A percentile compares a stretch with the other conserved stretches of the same genome.
Evolutionary conservation across 1,284 basidiomycete species (phyloP).

Genomic region (Malassezia caprae): DNA sequence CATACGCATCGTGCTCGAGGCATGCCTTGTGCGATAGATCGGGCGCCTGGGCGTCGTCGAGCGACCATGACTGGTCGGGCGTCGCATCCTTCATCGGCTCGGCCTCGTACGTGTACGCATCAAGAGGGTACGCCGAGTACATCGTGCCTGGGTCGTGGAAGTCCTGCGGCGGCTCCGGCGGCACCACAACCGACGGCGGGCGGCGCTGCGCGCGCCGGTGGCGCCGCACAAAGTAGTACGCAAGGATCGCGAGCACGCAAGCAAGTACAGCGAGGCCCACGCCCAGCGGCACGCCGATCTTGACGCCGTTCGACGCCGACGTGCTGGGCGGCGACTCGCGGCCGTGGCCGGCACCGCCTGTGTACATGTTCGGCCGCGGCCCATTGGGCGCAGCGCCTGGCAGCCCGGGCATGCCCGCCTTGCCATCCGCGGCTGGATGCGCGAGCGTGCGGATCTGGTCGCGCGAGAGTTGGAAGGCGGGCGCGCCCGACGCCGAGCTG

Average conservation of each 20-base stretch:
- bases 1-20: not conserved
- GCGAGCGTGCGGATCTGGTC: conserved; percentile 16
- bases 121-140: not conserved
- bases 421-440: conserved; percentile 16
- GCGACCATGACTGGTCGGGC: not conserved
- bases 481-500: conserved; percentile 16
- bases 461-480: conserved; percentile 20
- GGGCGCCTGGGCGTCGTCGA: not conserved
- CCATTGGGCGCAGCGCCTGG: not conserved
- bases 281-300: conserved; percentile 16
- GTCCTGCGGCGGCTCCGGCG: not conserved
- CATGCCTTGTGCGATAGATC: not conserved
- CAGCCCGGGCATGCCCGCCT: conserved; percentile 17
- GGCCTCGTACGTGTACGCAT: not conserved
- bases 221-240: conserved; percentile 5
- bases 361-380: conserved; percentile 14
- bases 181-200: not conserved
- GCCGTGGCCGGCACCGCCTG: conserved; percentile 13
- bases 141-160: not conserved
- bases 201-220: not conserved
- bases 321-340: not conserved
- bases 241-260: not conserved
- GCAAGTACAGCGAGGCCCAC: conserved; percentile 10
- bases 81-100: not conserved
- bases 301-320: conserved; percentile 3